Conservation (phyloP, 345 rosid genomes). For the Garcia nutans region DNA sequence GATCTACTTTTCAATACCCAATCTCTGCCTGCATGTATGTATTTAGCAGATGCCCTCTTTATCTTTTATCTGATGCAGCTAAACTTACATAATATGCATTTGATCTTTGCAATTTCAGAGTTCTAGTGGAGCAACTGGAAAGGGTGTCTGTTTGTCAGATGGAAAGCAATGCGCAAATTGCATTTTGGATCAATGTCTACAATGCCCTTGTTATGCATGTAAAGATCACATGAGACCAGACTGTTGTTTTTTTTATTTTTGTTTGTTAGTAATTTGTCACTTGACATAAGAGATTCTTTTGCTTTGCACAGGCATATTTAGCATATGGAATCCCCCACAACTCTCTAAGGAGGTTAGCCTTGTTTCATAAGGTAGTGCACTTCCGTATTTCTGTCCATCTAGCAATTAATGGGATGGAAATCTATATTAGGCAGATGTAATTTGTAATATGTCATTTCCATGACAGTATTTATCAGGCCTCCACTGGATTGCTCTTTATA, state of each 20-base stretch:
- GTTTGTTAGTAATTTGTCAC: conserved; percentile 4
- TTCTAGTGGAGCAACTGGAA: conserved; percentile 85
- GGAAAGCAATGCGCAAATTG: conserved; percentile 56
- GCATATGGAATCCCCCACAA: conserved; percentile 77
- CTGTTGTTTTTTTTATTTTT: neutral
- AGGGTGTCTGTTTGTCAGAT: conserved; percentile 55
- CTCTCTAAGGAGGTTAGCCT: conserved; percentile 70
- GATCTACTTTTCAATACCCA: neutral
- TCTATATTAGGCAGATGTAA: neutral
- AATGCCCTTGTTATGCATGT: conserved; percentile 96
- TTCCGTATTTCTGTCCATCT: conserved; percentile 23
- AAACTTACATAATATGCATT: neutral
- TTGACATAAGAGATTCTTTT: conserved; percentile 12
- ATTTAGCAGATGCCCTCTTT: neutral
- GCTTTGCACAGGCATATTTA: conserved; percentile 62
- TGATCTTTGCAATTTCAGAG: conserved; percentile 46
- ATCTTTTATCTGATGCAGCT: neutral
- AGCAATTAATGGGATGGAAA: neutral
- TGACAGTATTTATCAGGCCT: neutral
- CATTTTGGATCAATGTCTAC: conserved; percentile 93
- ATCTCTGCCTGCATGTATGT: neutral
- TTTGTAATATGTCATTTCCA: neutral
- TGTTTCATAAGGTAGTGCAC: conserved; percentile 86
- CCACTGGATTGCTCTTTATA: neutral
- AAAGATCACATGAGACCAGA: conserved; percentile 23